Base-by-base conservation (phyloP, 1,284 basidiomycete genomes). In the Tylopilus orsonianus region DNA sequence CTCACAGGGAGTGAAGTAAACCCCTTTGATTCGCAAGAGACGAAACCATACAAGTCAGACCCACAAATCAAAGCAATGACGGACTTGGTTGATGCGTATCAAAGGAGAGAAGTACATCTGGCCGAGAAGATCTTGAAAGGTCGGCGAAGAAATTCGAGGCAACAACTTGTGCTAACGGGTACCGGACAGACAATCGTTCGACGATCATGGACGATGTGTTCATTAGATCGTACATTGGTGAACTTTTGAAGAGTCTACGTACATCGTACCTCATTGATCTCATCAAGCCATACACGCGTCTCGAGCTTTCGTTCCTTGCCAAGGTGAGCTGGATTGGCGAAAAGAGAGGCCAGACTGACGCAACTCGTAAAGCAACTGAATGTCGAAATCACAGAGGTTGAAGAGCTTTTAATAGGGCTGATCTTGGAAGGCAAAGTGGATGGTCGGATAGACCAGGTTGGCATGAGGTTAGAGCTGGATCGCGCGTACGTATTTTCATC, bases 1-100 rank as follows among this genome's bases (percentile, higher is more conserved):
- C 77, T 99, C 51, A 98, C 93, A 59, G 96, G 95, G 38, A 96
- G 91, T 63, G 93, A 96, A 62, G 97, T 99, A 71, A 97, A 99
- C 67, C 97, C 97, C 0, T 99, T 99, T 66, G 97, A 99, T 71
- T 96, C 92, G 61, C 96, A 99, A 70, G 97, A 99, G 73, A 99
- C 96, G 7, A 99, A 99, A 66, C 97, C 97, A 79, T 99, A 99
- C 73, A 97, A 97, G 75, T 93, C 85, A 52, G 92, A 99, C 62
- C 85, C 93, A 7, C 87, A 99, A 67, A 99, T 99, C 62, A 90
- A 89, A 43, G 95, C 97, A 2, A 98, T 99, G 96, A 98, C 96
- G 1, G 90, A 92, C 60, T 78, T 99, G 6, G 96, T 99, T 5
- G 85, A 92, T 45, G 97, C 97, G 0, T 99, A 98, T 69, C 96